Conservation (phyloP, 495 filamentous ascomycete species). For the Penicillium turbatum region DNA sequence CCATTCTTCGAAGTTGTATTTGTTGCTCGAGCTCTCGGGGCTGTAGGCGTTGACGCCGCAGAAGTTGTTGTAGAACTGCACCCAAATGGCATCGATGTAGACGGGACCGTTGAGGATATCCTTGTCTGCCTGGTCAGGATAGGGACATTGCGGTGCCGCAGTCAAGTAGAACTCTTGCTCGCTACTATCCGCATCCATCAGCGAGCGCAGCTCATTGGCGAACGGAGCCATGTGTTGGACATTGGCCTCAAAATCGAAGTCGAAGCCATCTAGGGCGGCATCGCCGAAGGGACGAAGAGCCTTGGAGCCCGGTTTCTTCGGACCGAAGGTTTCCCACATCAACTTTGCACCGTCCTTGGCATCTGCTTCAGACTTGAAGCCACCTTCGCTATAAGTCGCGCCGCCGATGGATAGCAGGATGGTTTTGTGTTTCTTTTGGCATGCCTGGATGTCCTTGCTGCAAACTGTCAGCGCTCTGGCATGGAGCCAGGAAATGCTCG, state of each 20-base stretch:
- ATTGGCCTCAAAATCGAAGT: constrained; percentile 60
- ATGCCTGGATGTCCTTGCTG: constrained; percentile 56
- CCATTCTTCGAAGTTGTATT: constrained; percentile 69
- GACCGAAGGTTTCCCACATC: constrained; percentile 67
- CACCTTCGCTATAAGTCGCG: constrained; percentile 56
- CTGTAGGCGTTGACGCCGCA: constrained; percentile 57
- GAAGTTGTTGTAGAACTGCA: constrained; percentile 75
- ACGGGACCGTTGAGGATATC: constrained; percentile 50
- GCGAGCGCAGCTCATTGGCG: constrained; percentile 48
- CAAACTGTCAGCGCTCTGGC: constrained; percentile 16
- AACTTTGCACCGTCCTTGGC: constrained; percentile 54
- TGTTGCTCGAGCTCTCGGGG: constrained; percentile 44
- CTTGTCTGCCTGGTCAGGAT: constrained; percentile 58
- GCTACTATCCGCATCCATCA: constrained; percentile 48
- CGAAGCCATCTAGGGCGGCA: constrained; percentile 66
- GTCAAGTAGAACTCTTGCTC: constrained; percentile 56
- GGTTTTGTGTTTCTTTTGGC: constrained; percentile 61
- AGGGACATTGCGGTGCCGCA: constrained; percentile 64
- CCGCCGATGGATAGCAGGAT: constrained; percentile 67
- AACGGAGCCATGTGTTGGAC: constrained; percentile 51
- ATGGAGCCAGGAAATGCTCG: not conserved
- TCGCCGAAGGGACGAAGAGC: constrained; percentile 59
- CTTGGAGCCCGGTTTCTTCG: constrained; percentile 14
- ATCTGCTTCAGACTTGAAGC: constrained; percentile 49
- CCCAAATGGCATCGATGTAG: constrained; percentile 59